phyloP scores from a whole-genome alignment of 2,329 filamentous ascomycete species.

The Pyricularia sp. region DNA sequence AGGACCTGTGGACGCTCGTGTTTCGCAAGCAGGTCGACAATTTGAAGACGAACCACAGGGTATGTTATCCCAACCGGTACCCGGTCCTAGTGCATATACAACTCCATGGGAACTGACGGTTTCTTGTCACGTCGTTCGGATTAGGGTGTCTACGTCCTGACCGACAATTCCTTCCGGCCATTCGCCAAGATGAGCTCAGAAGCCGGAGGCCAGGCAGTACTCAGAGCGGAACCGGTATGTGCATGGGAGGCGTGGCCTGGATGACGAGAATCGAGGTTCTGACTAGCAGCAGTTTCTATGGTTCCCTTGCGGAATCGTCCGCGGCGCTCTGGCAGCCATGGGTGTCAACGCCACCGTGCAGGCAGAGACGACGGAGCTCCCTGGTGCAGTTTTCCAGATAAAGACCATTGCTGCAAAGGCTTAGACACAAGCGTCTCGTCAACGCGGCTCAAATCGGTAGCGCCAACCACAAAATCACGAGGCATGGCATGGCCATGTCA shows the following conservation, averaged over 20 bases:
- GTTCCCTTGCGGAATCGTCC: slow-evolving; percentile 89
- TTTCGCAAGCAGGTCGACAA: slow-evolving; percentile 98
- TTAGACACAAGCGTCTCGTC: slow-evolving; percentile 21
- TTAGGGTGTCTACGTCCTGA: slow-evolving; percentile 89
- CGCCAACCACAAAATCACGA: background rate
- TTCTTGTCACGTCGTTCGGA: background rate
- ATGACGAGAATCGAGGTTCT: background rate
- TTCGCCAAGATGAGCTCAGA: slow-evolving; percentile 85
- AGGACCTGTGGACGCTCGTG: slow-evolving; percentile 90
- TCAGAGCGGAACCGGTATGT: slow-evolving; percentile 70
- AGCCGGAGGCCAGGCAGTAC: slow-evolving; percentile 60
- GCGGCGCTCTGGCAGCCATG: slow-evolving; percentile 84
- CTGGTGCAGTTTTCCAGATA: slow-evolving; percentile 89
- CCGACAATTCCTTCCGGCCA: slow-evolving; percentile 84
- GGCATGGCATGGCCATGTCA: background rate
- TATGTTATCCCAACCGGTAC: slow-evolving; percentile 28
- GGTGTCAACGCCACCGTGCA: slow-evolving; percentile 88
- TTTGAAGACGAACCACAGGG: slow-evolving; percentile 92
- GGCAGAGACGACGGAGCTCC: slow-evolving; percentile 80
- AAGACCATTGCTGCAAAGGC: slow-evolving; percentile 66
- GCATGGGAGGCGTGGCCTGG: background rate
- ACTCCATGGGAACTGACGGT: too few relatives aligned
- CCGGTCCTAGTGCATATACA: background rate
- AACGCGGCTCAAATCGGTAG: background rate
- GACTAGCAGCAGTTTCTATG: slow-evolving; percentile 64